Percentiles rank a stretch among this genome's conserved stretches.
Conservation (phyloP, 2,329 filamentous ascomycete genomes). For the Cladosporium sphaerospermum region DNA sequence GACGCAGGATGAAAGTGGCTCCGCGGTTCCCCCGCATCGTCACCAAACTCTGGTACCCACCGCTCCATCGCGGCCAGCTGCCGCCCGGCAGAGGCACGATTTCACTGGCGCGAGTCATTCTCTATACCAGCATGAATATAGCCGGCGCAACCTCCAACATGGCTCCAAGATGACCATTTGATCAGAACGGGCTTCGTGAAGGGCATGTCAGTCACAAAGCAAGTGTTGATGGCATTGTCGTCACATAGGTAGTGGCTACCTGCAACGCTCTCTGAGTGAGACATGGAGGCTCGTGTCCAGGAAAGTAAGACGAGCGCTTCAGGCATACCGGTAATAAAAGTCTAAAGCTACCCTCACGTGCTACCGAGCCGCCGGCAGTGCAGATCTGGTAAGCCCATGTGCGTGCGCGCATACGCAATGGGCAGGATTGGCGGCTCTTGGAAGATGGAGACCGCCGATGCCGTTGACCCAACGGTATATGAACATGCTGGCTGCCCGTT, state of each 20-base stretch:
- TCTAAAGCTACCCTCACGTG: background rate
- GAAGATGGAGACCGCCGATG: background rate
- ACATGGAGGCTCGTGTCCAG: background rate
- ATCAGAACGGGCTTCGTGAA: too few species aligned
- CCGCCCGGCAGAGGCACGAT: background rate
- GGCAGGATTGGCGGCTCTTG: background rate
- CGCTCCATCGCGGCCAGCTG: background rate
- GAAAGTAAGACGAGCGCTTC: conserved; percentile 1
- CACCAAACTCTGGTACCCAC: background rate
- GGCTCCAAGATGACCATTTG: too few species aligned
- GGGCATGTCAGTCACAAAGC: too few species aligned
- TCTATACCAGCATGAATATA: background rate
- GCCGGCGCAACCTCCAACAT: background rate
- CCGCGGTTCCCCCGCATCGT: background rate
- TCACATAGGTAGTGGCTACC: too few species aligned
- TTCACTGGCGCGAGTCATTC: background rate
- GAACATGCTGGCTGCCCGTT: background rate
- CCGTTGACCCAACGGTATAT: background rate
- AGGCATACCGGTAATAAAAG: conserved; percentile 2
- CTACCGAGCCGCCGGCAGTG: conserved; percentile 1
- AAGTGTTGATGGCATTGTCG: too few species aligned
- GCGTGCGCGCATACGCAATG: background rate
- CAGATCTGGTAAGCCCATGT: conserved; percentile 8
- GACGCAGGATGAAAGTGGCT: background rate
- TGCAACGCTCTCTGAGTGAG: too few species aligned